Evolutionary conservation across 2,329 filamentous ascomycete genomes (phyloP).

Genomic region (Colletotrichum navitas): DNA sequence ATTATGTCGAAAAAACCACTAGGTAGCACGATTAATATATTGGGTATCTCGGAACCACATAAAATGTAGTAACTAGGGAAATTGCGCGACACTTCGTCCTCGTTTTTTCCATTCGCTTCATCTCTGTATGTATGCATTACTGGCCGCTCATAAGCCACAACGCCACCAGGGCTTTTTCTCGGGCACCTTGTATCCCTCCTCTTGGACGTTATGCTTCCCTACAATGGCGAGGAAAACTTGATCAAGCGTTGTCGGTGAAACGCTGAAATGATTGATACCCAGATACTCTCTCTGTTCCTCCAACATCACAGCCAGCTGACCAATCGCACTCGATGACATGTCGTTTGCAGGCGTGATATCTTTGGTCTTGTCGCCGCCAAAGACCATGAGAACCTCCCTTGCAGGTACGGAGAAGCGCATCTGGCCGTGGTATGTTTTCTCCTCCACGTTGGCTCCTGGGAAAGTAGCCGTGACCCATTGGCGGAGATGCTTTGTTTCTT

Average conservation of each 20-base stretch:
- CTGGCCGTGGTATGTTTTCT: slow-evolving; percentile 85
- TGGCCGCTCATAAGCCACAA: slow-evolving; percentile 17
- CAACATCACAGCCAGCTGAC: slow-evolving; percentile 76
- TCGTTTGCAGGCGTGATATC: slow-evolving; percentile 47
- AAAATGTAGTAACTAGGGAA: background rate
- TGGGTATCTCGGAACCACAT: slow-evolving; percentile 8
- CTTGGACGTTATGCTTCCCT: slow-evolving; percentile 80
- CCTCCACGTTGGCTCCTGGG: slow-evolving; percentile 75
- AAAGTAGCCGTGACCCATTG: slow-evolving; percentile 74
- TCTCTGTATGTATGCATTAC: no score
- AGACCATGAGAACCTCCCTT: slow-evolving; percentile 49
- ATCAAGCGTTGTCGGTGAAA: slow-evolving; percentile 88
- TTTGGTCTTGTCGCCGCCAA: slow-evolving; percentile 41
- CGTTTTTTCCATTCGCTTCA: background rate
- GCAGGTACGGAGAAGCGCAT: slow-evolving; percentile 84
- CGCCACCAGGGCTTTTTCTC: slow-evolving; percentile 44
- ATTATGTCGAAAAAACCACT: background rate
- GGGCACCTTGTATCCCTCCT: slow-evolving; percentile 71
- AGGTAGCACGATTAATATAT: background rate
- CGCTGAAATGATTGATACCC: slow-evolving; percentile 87
- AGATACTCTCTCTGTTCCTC: slow-evolving; percentile 78
- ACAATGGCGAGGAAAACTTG: slow-evolving; percentile 93
- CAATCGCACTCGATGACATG: slow-evolving; percentile 67
- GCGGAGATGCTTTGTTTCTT: slow-evolving; percentile 76
- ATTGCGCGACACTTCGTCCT: background rate